phyloP scores from a whole-genome alignment of 495 filamentous ascomycete genomes.

The Hypoxylon rickii region DNA sequence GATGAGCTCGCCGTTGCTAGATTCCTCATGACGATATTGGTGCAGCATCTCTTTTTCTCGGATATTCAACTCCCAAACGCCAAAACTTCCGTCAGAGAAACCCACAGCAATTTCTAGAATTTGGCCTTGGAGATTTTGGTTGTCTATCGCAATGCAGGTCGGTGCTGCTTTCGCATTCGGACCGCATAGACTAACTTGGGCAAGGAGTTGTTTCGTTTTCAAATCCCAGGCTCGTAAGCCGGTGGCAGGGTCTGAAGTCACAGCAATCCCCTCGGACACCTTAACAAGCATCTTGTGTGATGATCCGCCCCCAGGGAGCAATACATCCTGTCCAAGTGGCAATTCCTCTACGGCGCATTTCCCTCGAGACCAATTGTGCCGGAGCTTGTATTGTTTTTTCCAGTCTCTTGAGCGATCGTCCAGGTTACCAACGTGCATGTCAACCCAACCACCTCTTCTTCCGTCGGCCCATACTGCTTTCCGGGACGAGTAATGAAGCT shows the following conservation, averaged over 20 bases:
- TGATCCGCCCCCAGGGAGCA: slow-evolving; percentile 6
- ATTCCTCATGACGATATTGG: slow-evolving; percentile 59
- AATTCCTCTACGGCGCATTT: slow-evolving; percentile 81
- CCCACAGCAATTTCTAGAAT: slow-evolving; percentile 67
- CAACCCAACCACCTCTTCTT: slow-evolving; percentile 48
- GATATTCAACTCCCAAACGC: slow-evolving; percentile 64
- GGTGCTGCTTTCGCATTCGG: slow-evolving; percentile 46
- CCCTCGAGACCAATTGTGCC: slow-evolving; percentile 90
- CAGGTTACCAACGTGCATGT: slow-evolving; percentile 50
- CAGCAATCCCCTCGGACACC: slow-evolving; percentile 72
- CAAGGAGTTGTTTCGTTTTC: slow-evolving; percentile 61
- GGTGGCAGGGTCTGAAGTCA: slow-evolving; percentile 71
- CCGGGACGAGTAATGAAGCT: slow-evolving; percentile 69
- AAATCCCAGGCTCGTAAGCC: slow-evolving; percentile 81
- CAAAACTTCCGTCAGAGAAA: slow-evolving; percentile 76
- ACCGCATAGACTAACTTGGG: slow-evolving; percentile 45
- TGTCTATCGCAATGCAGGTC: slow-evolving; percentile 70
- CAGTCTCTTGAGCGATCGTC: slow-evolving; percentile 58
- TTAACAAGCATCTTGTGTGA: slow-evolving; percentile 61
- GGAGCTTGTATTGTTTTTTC: slow-evolving; percentile 88
- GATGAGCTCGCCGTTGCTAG: slow-evolving; percentile 68
- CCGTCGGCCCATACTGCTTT: slow-evolving; percentile 84
- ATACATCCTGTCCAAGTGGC: slow-evolving; percentile 52
- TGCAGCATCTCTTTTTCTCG: slow-evolving; percentile 46
- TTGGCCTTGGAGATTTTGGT: slow-evolving; percentile 40